phyloP scores from a whole-genome alignment of 768 basidiomycete genomes.

The Pulveroboletus sp. region DNA sequence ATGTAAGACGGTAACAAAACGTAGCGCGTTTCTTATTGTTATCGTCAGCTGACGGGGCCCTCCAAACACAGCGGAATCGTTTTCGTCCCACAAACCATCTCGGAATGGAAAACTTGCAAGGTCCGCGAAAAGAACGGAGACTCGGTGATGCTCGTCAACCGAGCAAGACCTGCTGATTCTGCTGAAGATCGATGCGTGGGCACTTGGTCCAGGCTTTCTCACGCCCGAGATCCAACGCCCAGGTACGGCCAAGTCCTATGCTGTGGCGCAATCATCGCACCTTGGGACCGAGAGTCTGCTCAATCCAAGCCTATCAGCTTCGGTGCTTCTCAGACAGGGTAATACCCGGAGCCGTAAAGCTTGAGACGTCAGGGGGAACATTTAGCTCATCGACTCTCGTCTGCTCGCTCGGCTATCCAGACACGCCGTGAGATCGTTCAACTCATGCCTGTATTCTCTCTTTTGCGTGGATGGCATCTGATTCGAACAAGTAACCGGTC shows the following conservation, averaged over 20 bases:
- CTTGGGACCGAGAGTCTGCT: neutral
- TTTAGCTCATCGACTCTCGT: neutral
- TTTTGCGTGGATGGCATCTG: no score
- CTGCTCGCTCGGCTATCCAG: neutral
- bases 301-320: neutral
- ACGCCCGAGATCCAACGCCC: neutral
- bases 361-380: neutral
- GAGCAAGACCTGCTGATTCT: neutral
- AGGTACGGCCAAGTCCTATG: no score
- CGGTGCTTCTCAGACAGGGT: neutral
- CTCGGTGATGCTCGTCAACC: neutral
- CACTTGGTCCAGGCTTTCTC: neutral
- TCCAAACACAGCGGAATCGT: conserved; percentile 1
- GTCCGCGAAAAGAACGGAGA: conserved; percentile 23
- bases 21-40: neutral
- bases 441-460: no score
- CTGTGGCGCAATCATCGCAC: neutral
- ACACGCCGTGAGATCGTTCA: neutral
- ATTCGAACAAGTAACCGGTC: no score
- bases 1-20: neutral
- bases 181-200: neutral
- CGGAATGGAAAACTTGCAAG: conserved; percentile 6
- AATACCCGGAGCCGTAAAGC: neutral
- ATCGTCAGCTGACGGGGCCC: neutral
- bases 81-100: conserved; percentile 8